A percentile compares a stretch with the other conserved stretches of the same genome.
Evolutionary conservation across 768 basidiomycete genomes (phyloP).

Genomic region (Tylopilus rubrobrunneus): DNA sequence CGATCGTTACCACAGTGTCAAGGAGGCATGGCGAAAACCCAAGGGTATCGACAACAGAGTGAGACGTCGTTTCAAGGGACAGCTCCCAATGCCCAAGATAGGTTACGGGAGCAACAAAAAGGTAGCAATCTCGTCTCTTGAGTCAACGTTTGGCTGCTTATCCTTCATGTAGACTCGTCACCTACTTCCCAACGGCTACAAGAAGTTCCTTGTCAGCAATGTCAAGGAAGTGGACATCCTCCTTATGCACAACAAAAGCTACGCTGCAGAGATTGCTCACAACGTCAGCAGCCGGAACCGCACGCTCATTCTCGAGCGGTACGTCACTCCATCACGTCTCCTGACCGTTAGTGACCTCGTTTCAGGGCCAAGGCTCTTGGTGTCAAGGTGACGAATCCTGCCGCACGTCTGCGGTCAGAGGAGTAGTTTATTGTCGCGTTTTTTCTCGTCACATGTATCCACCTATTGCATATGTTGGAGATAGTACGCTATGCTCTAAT

Average conservation of each 20-base stretch:
- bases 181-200: constrained; percentile 91
- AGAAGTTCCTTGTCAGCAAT: constrained; percentile 95
- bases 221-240: constrained; percentile 91
- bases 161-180: constrained; percentile 68
- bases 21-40: constrained; percentile 99
- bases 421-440: constrained; percentile 55
- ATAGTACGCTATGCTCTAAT: constrained; percentile 48
- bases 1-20: constrained; percentile 94
- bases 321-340: constrained; percentile 16
- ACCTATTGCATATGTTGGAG: constrained; percentile 50
- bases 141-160: constrained; percentile 1
- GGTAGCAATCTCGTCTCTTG: constrained; percentile 42
- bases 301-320: constrained; percentile 85
- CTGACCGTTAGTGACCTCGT: constrained; percentile 7
- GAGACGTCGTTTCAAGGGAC: constrained; percentile 91
- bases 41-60: constrained; percentile 99
- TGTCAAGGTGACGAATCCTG: constrained; percentile 92
- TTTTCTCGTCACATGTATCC: constrained; percentile 41
- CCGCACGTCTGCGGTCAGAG: constrained; percentile 91
- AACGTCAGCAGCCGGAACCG: constrained; percentile 95
- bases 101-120: constrained; percentile 80
- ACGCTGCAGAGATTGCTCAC: constrained; percentile 95
- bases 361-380: constrained; percentile 77
- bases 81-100: constrained; percentile 91
- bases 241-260: constrained; percentile 97